Base-by-base conservation (phyloP, 169 alveolate species). In the Toxoplasma gondii region DNA sequence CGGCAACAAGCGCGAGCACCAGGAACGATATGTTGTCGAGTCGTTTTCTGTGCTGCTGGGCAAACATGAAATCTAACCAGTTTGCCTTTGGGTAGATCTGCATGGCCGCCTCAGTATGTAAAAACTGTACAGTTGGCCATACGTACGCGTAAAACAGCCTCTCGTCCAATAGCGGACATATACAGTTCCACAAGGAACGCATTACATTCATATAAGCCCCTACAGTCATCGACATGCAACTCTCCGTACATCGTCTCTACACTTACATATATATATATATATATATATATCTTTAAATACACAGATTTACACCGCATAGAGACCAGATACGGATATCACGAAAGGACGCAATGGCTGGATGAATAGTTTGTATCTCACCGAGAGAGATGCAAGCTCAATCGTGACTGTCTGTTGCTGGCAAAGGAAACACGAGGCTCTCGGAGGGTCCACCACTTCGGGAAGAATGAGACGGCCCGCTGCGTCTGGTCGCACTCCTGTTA, bases 401-500 rank as follows among this genome's bases (percentile, higher is more conserved):
- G 92, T 86, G 45, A 86, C 81, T 29, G 81, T 44, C 49, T 49
- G 70, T 70, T 86, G 92, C 45, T 86, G 92, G 49, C 92, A 86
- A 34, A 53, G 74, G 34, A 86, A 86, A n/a, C 92, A 86, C 36
- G 54, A 41, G 38, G 80, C 36, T 12, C 41, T 29, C n/a, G 92
- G 92, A 9, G 92, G 92, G 19, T 86, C 92, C 39, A 88, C 34
- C 10, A 39, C 49, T 41, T 53, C 84, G 36, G 83, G 92, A 41
- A 88, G 84, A 45, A 88, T 45, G 44, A 88, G 84, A 67, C 84
- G 80, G 19, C 92, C 92, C 29, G 39, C 69, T 7, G 34, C 27
- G 1, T 67, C n/a, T 22, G 84, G 53, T 22, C 83, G 81, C 19
- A 31, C 43, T 36, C 92, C 92, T 29, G 92, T 88, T 19, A 88